Evolutionary conservation across 441 rosid genomes (phyloP), one percentile per base, ranked within the genome.

Genomic region (Populus hybrid): DNA sequence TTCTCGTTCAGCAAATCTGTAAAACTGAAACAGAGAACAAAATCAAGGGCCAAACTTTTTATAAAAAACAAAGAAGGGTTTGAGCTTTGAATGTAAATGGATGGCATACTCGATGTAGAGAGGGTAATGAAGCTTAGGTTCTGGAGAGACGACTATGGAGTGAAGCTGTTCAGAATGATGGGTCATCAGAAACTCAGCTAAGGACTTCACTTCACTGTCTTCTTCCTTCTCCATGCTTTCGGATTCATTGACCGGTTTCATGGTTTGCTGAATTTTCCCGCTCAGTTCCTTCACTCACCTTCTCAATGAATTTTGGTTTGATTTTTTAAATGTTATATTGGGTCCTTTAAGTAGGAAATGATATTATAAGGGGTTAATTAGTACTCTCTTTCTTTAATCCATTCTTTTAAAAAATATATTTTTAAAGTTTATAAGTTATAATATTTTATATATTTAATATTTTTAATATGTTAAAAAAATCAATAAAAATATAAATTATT

Each of bases 71-170:
- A 14, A n/a, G 54, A 26, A 0, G 79, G 73, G 63, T 8, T 73
- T 6, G 8, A 23, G 10, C 20, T 67, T 46, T 26, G 21, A n/a
- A 4, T 8, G 2, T 1, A 10, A 64, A 28, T 46, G 42, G 32
- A 78, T 38, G 10, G 32, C 11, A 21, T 82, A 96, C 99, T 93
- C 91, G 79, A 93, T 32, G 81, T 69, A 75, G 85, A 96, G 89
- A 86, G 97, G 90, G 77, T 89, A 96, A 80, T 92, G 98, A 74
- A 93, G 90, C 75, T 92, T 91, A 61, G 97, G 87, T 77, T 89
- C 95, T 28, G 92, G 71, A 74, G 93, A 83, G 75, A 89, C 90
- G 78, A 89, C 79, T 78, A 94, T 89, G 73, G 88, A 80, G 40
- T 85, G 92, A 64, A 96, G 95, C 83, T 89, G 91, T 67, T 85